Conservation (phyloP, 345 rosid species). For the Sonneratia alba region DNA sequence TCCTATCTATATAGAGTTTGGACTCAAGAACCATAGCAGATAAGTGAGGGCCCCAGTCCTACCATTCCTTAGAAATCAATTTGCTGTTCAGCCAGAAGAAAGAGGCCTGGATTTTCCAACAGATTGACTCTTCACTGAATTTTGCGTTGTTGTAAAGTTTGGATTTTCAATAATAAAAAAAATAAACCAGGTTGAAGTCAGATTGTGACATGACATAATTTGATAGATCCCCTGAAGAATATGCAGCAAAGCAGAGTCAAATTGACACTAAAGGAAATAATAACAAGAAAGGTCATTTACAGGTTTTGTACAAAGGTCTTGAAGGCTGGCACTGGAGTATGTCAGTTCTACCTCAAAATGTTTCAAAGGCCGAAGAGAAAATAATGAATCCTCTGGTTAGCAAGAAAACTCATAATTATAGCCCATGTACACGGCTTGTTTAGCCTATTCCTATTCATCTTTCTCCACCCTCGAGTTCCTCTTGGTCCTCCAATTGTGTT, state of each 20-base stretch:
- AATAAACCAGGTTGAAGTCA: no score
- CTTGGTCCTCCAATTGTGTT: constrained; percentile 82
- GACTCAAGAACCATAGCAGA: no score
- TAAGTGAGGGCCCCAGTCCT: no score
- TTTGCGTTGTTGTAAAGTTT: no score
- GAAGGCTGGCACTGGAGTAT: background rate
- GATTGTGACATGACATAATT: no score
- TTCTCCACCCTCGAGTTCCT: constrained; percentile 74
- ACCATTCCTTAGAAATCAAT: no score
- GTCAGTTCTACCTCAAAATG: background rate
- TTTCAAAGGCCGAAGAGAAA: background rate
- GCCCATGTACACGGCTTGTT: background rate
- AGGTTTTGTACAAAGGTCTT: background rate
- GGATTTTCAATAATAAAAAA: no score
- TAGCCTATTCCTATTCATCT: constrained; percentile 8
- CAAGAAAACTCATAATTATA: background rate
- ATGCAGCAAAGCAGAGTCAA: background rate
- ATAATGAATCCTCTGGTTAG: background rate
- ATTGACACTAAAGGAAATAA: background rate
- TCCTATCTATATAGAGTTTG: no score
- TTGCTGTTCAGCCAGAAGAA: no score
- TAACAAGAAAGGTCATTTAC: background rate
- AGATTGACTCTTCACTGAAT: no score
- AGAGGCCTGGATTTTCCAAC: no score
- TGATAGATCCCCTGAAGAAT: background rate